Base-by-base conservation (phyloP, 371 early-diverging fungal species). In the Mucor circinelloides region DNA sequence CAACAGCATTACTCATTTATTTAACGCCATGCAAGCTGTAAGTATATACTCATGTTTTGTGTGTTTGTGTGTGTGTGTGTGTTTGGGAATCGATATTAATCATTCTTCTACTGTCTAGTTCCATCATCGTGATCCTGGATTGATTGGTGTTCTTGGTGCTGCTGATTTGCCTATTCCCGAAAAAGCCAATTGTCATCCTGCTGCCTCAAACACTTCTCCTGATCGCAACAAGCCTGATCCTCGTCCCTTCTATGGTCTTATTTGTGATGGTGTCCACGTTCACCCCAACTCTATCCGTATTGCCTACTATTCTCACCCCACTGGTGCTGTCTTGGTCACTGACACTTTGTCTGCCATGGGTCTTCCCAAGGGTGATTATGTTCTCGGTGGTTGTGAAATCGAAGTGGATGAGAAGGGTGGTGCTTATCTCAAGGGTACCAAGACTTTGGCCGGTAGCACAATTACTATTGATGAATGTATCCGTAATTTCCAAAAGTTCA, bases 81-180 rank as follows among this genome's bases (percentile, higher is more conserved):
- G 46, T 23, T 15, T 46, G 30, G 9, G 23, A 50, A 17, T 34
- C 21, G 4, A 58, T 30, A 4, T 17, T 44, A 2, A 42, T 30
- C 9, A 9, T 34, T 34, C 1, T 52, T 57, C 32, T 6, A 0
- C 34, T 50, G 15, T 32, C n/a, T 42, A 67, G 67, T 93, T 93
- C 74, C 92, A 93, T 81, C 93, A 93, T 73, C 91, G 93, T 67
- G 92, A 93, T 71, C 93, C 93, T 25, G 93, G 93, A 52, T 81
- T 92, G 61, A 85, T 92, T 64, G 93, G 93, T 30, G 70, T 93
- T 25, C 77, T 93, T 25, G 93, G 93, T 38, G 85, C 90, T 7
- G 71, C 79, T 63, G 71, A 74, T 27, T 67, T 81, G 17, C 79
- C 79, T 46, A 63, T 75, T 13, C 79, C 82, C 13, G 66, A 66